Base-by-base conservation (phyloP, 2,329 filamentous ascomycete species). In the Monilinia aucupariae region DNA sequence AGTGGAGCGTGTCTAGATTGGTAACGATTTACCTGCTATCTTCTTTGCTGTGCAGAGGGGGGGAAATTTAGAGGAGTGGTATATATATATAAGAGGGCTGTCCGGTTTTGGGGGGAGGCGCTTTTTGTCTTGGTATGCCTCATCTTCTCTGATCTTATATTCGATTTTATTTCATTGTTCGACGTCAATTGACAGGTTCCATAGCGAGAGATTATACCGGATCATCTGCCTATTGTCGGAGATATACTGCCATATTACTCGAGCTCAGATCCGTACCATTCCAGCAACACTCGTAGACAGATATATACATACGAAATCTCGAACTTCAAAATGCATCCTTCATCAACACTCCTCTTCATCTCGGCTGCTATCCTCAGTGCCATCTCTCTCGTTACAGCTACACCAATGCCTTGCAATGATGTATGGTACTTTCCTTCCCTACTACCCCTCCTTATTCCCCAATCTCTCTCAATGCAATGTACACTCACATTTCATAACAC, bases 391-490 rank as follows among this genome's bases (percentile, higher is more conserved):
- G 52, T 58, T 25, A 49, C 51, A 17, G 60, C 41, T 13, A 62
- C 10, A 50, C 60, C 60, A n/a, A 58, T 62, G 22, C 43, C 60
- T 39, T 62, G 60, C 52, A 56, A 34, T 20, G 60, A 62, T 2
- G 60, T 62, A 58, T 20, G 60, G 49, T 12, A 5, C 2, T 49
- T 7, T 25, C 4, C 34, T 13, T n/a, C 13, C 15, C 37, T 12
- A 0, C 17, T 39, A 12, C 30, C 4, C 22, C 37, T 17, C 27
- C 7, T 53, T 7, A 17, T 9, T 7, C 7, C 8, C 10, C 22
- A 15, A 22, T 30, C 51, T 17, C 15, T 32, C 5, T 41, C 22
- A 3, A 8, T 2, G 2, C 3, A 3, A 47, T 20, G 12, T 17
- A 56, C n/a, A 30, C n/a, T 6, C 8, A 22, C 0, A 34, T 34